Conservation (phyloP, 148 eudicot genomes). For the Rheum nobile region DNA sequence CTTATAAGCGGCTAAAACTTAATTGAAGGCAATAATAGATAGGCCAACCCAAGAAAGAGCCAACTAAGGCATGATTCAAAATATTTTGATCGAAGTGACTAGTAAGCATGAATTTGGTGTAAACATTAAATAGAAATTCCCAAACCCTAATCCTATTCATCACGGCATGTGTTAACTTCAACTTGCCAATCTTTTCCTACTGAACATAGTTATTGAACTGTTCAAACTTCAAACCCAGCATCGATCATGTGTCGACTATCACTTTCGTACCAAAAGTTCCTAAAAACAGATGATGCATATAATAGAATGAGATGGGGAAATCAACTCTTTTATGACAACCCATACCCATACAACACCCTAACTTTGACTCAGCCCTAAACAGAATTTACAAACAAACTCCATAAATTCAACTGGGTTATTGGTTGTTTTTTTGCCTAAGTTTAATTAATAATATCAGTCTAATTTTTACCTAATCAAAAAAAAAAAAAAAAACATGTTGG, state of each 20-base stretch:
- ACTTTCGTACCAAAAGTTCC: neutral
- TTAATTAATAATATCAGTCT: too few relatives aligned
- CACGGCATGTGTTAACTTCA: neutral
- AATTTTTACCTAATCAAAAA: too few relatives aligned
- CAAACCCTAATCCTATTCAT: neutral
- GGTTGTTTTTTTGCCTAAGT: too few relatives aligned
- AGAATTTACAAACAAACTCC: too few relatives aligned
- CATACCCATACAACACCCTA: too few relatives aligned
- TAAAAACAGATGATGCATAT: neutral
- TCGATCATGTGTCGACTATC: slow-evolving; percentile 1
- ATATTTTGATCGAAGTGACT: neutral
- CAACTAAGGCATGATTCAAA: neutral
- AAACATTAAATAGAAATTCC: neutral
- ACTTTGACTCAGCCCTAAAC: too few relatives aligned
- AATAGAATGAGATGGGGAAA: neutral
- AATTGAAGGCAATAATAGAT: neutral
- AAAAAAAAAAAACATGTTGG: too few relatives aligned
- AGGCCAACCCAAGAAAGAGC: neutral
- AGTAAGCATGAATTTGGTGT: neutral
- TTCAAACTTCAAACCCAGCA: slow-evolving; percentile 2
- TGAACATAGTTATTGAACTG: neutral
- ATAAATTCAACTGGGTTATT: too few relatives aligned
- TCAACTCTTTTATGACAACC: neutral
- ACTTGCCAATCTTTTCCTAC: neutral
- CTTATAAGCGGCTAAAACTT: neutral